Conservation (phyloP, 768 basidiomycete species). For the Termitomyces sp. region DNA sequence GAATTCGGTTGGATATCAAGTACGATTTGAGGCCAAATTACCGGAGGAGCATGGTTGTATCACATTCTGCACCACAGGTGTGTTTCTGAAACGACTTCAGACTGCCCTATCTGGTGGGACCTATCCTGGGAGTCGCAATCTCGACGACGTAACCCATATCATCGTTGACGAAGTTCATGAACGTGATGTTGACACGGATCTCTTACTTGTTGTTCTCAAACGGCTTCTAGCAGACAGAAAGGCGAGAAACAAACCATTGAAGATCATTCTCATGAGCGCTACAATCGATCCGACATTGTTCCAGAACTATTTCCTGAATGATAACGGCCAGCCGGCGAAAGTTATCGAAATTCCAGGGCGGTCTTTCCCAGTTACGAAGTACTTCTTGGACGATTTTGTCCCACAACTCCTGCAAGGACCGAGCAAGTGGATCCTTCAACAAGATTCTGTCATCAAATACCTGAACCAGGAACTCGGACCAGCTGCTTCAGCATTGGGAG, state of each 20-base stretch:
- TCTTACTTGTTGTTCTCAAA: slow-evolving; percentile 87
- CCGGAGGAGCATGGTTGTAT: slow-evolving; percentile 82
- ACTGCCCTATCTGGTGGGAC: slow-evolving; percentile 54
- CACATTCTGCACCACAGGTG: slow-evolving; percentile 91
- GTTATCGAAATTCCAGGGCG: slow-evolving; percentile 88
- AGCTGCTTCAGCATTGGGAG: slow-evolving; percentile 25
- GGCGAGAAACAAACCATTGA: slow-evolving; percentile 67
- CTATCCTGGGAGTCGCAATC: slow-evolving; percentile 30
- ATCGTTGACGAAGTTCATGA: slow-evolving; percentile 97
- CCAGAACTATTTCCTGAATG: slow-evolving; percentile 80
- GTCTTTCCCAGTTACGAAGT: slow-evolving; percentile 82
- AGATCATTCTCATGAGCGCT: slow-evolving; percentile 92
- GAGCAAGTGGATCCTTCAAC: slow-evolving; percentile 62
- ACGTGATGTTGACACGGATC: slow-evolving; percentile 90
- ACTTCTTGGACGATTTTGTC: slow-evolving; percentile 79
- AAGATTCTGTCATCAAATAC: slow-evolving; percentile 73
- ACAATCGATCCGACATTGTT: slow-evolving; percentile 92
- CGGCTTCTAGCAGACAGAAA: slow-evolving; percentile 75
- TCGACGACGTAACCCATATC: slow-evolving; percentile 86
- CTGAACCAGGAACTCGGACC: slow-evolving; percentile 63
- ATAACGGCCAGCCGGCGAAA: slow-evolving; percentile 55
- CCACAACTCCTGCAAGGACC: slow-evolving; percentile 43
- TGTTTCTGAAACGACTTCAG: slow-evolving; percentile 87
- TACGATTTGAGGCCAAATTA: slow-evolving; percentile 81
- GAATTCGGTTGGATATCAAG: slow-evolving; percentile 81